A percentile compares a stretch with the other conserved stretches of the same genome.
These are phyloP conservation scores for Cardamine occulta DNA, from an alignment of 345 rosid species.

Conservation along the genomic window DNA sequence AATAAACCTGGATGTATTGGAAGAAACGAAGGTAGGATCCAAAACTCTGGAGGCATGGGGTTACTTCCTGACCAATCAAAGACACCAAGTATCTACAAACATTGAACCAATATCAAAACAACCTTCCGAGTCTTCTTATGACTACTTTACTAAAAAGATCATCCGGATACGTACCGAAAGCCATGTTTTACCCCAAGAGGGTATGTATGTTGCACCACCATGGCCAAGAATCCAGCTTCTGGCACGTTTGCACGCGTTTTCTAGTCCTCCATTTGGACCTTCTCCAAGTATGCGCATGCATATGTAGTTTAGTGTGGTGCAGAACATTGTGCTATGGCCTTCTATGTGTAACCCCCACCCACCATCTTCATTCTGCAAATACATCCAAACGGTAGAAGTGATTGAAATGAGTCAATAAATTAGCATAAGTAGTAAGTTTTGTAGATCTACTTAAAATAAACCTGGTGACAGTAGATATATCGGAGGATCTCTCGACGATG, in stretches of 20 bases:
- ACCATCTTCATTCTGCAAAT: constrained; percentile 52
- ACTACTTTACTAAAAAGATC: neutral
- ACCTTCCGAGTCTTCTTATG: neutral
- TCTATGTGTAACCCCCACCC: constrained; percentile 58
- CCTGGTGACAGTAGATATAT: constrained; percentile 58
- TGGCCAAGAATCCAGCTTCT: constrained; percentile 54
- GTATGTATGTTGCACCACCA: constrained; percentile 51
- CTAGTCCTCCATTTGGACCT: constrained; percentile 51
- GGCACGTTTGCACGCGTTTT: constrained; percentile 46
- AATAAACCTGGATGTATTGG: constrained; percentile 61
- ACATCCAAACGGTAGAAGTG: neutral
- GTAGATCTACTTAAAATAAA: neutral
- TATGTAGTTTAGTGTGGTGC: constrained; percentile 50
- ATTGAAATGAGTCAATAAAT: neutral
- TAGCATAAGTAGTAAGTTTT: neutral
- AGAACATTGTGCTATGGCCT: constrained; percentile 51
- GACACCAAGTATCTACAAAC: constrained; percentile 49
- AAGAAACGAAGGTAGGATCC: constrained; percentile 62
- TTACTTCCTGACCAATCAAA: constrained; percentile 66
- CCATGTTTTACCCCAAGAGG: constrained; percentile 63
- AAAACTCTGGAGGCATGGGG: constrained; percentile 79
- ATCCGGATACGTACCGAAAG: constrained; percentile 45
- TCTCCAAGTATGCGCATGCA: constrained; percentile 53
- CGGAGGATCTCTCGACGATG: constrained; percentile 56
- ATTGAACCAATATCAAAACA: constrained; percentile 10